These are phyloP conservation scores for Chlamydomonas sp. DNA, from an alignment of 139 green algal species.

Conservation along the genomic window DNA sequence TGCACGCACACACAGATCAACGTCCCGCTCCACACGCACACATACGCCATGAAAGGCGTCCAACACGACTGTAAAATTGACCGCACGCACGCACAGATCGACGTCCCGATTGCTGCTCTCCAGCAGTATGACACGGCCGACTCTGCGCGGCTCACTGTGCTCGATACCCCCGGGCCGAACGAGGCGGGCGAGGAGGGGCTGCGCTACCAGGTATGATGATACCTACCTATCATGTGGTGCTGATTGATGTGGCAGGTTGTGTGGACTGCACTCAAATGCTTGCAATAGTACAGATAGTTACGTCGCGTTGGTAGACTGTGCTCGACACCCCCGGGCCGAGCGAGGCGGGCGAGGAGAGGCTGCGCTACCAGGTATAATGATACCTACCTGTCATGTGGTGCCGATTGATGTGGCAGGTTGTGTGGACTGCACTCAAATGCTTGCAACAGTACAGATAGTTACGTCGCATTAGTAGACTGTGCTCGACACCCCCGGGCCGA, in stretches of 20 bases:
- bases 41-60: too few species aligned
- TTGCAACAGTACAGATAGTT: neutral
- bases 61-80: too few species aligned
- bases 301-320: too few species aligned
- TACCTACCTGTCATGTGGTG: too few species aligned
- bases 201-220: conserved; percentile 57
- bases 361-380: conserved; percentile 62
- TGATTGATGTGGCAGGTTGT: too few species aligned
- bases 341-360: conserved; percentile 60
- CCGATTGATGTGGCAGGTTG: too few species aligned
- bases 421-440: neutral
- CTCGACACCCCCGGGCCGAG: conserved; percentile 69
- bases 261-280: neutral
- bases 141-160: too few species aligned
- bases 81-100: too few species aligned
- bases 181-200: conserved; percentile 65
- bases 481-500: conserved; percentile 66
- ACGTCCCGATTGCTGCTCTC: conserved; percentile 9
- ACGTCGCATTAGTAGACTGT: too few species aligned
- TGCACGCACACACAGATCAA: too few species aligned
- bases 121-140: conserved; percentile 14
- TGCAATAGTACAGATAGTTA: neutral
- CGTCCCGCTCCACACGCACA: too few species aligned
- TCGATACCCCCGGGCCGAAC: conserved; percentile 69
- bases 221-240: too few species aligned